Evolutionary conservation across 2,329 filamentous ascomycete species (phyloP).

Genomic region (Dothideomycetes sp.): DNA sequence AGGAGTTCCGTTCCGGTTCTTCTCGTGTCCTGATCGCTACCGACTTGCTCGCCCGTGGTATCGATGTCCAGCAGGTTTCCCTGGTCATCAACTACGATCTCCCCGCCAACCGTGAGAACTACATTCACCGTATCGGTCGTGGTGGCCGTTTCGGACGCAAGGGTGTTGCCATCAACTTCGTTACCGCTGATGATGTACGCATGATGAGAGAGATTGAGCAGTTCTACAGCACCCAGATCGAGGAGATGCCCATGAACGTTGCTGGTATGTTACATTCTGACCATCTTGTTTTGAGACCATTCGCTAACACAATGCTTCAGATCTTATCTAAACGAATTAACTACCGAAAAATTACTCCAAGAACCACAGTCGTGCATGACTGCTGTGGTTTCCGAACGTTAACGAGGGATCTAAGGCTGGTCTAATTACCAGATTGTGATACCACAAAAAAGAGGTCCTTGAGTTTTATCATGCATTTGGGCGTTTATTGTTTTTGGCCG

Average conservation of each 20-base stretch:
- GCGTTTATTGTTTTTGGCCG: constrained; percentile 13
- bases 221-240: constrained; percentile 99
- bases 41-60: constrained; percentile 95
- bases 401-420: constrained; percentile 13
- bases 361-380: constrained; percentile 12
- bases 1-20: constrained; percentile 98
- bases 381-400: constrained; percentile 6
- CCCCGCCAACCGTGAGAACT: constrained; percentile 98
- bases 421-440: constrained; percentile 11
- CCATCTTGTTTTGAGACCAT: constrained; percentile 54
- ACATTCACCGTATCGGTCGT: constrained; percentile 99
- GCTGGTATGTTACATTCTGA: constrained; percentile 42
- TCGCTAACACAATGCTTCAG: constrained; percentile 31
- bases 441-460: no score
- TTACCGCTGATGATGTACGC: constrained; percentile 95
- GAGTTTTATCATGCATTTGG: constrained; percentile 15
- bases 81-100: constrained; percentile 99
- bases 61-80: constrained; percentile 98
- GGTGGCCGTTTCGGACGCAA: constrained; percentile 99
- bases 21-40: constrained; percentile 98
- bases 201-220: constrained; percentile 99
- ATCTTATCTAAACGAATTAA: constrained; percentile 31
- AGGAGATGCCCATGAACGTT: constrained; percentile 99
- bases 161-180: constrained; percentile 99
- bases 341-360: constrained; percentile 8